Evolutionary conservation across 225 moss, liverwort and hornwort species (phyloP).

Genomic region (Polytrichum commune): DNA sequence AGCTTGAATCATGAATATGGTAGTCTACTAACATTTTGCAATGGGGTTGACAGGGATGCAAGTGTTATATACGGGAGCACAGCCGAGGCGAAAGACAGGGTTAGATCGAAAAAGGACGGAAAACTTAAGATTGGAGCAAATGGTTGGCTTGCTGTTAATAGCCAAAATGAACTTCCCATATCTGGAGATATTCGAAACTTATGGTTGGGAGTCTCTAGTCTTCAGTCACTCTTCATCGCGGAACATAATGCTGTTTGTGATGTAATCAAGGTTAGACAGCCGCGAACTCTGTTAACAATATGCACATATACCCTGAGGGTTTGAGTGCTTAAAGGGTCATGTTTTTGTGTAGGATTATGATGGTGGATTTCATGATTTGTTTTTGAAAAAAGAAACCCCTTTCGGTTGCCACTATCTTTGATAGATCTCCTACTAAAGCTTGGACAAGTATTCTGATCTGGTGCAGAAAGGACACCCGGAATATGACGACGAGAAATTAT

Average conservation of each 20-base stretch:
- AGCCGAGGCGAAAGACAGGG: slow-evolving; percentile 6
- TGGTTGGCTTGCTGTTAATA: slow-evolving; percentile 33
- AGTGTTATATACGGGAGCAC: slow-evolving; percentile 49
- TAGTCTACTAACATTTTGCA: background rate
- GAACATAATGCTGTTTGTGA: slow-evolving; percentile 67
- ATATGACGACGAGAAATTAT: slow-evolving; percentile 45
- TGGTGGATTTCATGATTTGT: too few relatives aligned
- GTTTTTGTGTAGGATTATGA: too few relatives aligned
- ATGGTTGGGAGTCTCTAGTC: slow-evolving; percentile 51
- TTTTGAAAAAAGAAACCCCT: too few relatives aligned
- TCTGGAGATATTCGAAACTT: slow-evolving; percentile 58
- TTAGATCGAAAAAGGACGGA: slow-evolving; percentile 35
- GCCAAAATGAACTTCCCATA: slow-evolving; percentile 24
- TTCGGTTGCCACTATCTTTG: too few relatives aligned
- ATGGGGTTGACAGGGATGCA: slow-evolving; percentile 35
- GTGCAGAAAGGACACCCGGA: slow-evolving; percentile 38
- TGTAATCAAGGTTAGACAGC: slow-evolving; percentile 37
- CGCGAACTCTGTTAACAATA: background rate
- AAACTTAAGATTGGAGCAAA: slow-evolving; percentile 37
- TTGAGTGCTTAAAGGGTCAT: too few relatives aligned
- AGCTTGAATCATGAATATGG: too few relatives aligned
- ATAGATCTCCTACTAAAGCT: too few relatives aligned
- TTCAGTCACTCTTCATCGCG: slow-evolving; percentile 61
- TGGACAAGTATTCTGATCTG: background rate
- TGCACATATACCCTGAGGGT: too few relatives aligned